Percentiles rank a stretch among this genome's conserved stretches.
These are phyloP conservation scores for Tylopilus felleus DNA, from an alignment of 768 basidiomycete genomes.

Conservation along the genomic window DNA sequence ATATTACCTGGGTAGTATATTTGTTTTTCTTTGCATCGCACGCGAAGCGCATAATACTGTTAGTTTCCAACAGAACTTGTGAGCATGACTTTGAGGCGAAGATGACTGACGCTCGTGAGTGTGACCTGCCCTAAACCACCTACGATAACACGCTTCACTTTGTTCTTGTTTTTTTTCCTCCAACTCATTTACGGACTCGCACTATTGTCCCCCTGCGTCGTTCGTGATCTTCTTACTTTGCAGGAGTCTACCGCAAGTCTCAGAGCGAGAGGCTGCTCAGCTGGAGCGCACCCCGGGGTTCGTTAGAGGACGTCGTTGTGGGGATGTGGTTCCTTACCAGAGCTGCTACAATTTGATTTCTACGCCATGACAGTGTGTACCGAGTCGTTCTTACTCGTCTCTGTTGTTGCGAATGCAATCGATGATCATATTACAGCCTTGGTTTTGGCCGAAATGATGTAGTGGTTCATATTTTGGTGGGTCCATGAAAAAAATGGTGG, in stretches of 20 bases:
- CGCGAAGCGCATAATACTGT: constrained; percentile 1
- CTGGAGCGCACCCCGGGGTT: constrained; percentile 25
- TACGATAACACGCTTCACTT: background rate
- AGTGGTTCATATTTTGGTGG: too few species aligned
- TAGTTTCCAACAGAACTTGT: background rate
- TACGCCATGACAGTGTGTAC: too few species aligned
- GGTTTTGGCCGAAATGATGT: too few species aligned
- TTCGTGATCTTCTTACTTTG: constrained; percentile 6
- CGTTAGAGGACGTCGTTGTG: constrained; percentile 7
- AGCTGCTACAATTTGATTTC: constrained; percentile 22
- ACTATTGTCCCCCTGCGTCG: constrained; percentile 37
- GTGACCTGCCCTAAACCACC: constrained; percentile 23
- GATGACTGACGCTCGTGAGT: background rate
- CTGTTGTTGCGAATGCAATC: too few species aligned
- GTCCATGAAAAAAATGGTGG: too few species aligned
- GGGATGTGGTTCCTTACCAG: constrained; percentile 34
- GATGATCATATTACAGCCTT: too few species aligned
- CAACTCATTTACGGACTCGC: constrained; percentile 35
- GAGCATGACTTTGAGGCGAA: background rate
- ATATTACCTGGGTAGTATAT: background rate
- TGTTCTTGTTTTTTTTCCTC: background rate
- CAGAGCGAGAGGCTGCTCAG: constrained; percentile 27
- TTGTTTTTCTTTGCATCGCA: background rate
- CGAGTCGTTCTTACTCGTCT: too few species aligned
- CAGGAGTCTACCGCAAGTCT: constrained; percentile 38